These are phyloP conservation scores for Solanum appendiculatum DNA, from an alignment of 257 asterid genomes.

Conservation along the genomic window DNA sequence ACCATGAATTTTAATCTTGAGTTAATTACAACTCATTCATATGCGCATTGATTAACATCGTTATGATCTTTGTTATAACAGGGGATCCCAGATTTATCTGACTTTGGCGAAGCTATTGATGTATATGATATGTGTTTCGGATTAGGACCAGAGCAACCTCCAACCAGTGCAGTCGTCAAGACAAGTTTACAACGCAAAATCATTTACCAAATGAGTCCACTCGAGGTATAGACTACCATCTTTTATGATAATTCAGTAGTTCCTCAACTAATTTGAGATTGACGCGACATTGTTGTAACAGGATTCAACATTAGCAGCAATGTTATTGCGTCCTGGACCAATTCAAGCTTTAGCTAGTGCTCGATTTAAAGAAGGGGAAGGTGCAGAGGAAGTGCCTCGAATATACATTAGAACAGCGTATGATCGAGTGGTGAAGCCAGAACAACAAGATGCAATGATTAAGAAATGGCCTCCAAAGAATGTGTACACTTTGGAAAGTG, in stretches of 20 bases:
- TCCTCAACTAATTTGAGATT: background rate
- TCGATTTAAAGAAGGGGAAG: constrained; percentile 14
- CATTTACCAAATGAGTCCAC: constrained; percentile 42
- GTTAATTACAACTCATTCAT: background rate
- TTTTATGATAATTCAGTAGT: constrained; percentile 17
- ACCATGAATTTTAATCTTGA: background rate
- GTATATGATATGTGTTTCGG: constrained; percentile 38
- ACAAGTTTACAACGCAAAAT: constrained; percentile 32
- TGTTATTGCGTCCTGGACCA: constrained; percentile 59
- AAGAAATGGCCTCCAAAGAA: constrained; percentile 45
- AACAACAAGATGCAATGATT: constrained; percentile 66
- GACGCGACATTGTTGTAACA: background rate
- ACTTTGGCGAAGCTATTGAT: constrained; percentile 30
- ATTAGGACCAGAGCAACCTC: constrained; percentile 41
- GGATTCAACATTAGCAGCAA: constrained; percentile 48
- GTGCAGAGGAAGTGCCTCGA: constrained; percentile 34
- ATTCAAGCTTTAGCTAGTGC: constrained; percentile 34
- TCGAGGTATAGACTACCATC: constrained; percentile 22
- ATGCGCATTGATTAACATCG: background rate
- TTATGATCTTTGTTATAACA: background rate
- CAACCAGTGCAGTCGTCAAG: constrained; percentile 28
- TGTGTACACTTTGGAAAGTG: constrained; percentile 45
- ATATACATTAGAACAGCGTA: constrained; percentile 33
- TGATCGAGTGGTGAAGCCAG: constrained; percentile 38
- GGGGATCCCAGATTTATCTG: constrained; percentile 54